Conservation (phyloP, 352 stramenopile species). For the Globisporangium cederbergense region DNA sequence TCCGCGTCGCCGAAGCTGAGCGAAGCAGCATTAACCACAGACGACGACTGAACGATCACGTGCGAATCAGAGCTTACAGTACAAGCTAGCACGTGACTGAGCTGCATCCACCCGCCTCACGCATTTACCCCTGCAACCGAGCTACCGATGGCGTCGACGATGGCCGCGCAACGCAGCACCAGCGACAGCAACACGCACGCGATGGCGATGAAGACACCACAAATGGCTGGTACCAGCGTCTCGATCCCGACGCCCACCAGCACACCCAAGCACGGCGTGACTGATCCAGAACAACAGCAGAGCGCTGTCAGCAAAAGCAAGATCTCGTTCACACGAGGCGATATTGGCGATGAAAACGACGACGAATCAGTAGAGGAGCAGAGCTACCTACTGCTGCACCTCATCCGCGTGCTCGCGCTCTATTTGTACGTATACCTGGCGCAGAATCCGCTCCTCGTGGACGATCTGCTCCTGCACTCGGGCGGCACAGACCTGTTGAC, state of each 20-base stretch:
- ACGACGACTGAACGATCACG: background rate
- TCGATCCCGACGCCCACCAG: background rate
- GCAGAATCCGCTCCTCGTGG: constrained; percentile 28
- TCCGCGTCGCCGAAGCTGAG: constrained; percentile 3
- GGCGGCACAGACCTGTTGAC: constrained; percentile 13
- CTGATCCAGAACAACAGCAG: background rate
- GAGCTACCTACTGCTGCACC: constrained; percentile 42
- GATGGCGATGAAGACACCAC: background rate
- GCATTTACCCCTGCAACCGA: background rate
- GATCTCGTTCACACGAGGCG: constrained; percentile 3
- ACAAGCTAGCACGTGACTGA: too few relatives aligned
- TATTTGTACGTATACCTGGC: constrained; percentile 60
- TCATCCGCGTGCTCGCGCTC: constrained; percentile 58
- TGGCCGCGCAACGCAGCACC: background rate
- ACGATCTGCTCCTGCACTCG: constrained; percentile 34
- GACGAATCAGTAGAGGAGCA: constrained; percentile 17
- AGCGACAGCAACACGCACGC: background rate
- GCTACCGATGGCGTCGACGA: constrained; percentile 2
- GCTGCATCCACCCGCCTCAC: background rate
- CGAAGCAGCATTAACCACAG: background rate
- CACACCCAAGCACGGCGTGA: background rate
- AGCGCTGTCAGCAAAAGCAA: background rate
- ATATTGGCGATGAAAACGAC: background rate
- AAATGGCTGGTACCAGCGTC: background rate
- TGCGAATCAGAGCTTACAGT: background rate